phyloP scores from a whole-genome alignment of 2,329 filamentous ascomycete genomes.

The Metarhizium robertsii region DNA sequence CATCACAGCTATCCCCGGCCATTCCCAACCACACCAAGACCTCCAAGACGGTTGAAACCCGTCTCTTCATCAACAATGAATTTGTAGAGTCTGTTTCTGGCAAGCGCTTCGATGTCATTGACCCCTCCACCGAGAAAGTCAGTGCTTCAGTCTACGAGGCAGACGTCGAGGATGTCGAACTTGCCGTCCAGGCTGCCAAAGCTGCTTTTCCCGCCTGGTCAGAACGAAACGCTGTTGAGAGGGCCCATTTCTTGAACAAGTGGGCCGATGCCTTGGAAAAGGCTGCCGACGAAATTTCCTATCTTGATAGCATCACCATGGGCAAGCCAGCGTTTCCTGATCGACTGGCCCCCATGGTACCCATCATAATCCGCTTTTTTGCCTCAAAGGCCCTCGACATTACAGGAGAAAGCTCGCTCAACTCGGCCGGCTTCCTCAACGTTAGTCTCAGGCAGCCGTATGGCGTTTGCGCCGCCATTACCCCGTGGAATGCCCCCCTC shows the following conservation, averaged over 20 bases:
- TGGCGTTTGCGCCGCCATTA: constrained; percentile 46
- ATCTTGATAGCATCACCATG: constrained; percentile 35
- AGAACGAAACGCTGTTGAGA: constrained; percentile 25
- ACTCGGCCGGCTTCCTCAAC: constrained; percentile 31
- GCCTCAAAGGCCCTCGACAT: constrained; percentile 33
- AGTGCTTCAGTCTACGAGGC: constrained; percentile 23
- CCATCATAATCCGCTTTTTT: constrained; percentile 31
- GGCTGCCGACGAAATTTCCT: constrained; percentile 31
- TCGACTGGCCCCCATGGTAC: constrained; percentile 20
- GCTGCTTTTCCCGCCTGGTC: constrained; percentile 39
- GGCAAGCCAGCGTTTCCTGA: constrained; percentile 30
- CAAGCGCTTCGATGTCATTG: constrained; percentile 5
- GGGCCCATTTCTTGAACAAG: constrained; percentile 33
- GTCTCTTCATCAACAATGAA: constrained; percentile 42
- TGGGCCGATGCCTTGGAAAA: constrained; percentile 33
- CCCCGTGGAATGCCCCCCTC: constrained; percentile 47
- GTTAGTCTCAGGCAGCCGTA: constrained; percentile 39
- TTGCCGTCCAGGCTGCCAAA: constrained; percentile 37
- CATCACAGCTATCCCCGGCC: too few relatives aligned
- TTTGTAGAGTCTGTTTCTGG: constrained; percentile 14
- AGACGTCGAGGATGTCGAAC: constrained; percentile 35
- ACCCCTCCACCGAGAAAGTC: background rate
- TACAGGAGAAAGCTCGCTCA: constrained; percentile 23
- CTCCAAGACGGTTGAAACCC: constrained; percentile 16
- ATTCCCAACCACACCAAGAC: too few relatives aligned